Evolutionary conservation across 2,329 filamentous ascomycete species (phyloP).

Genomic region (Acrocalymma vagum): DNA sequence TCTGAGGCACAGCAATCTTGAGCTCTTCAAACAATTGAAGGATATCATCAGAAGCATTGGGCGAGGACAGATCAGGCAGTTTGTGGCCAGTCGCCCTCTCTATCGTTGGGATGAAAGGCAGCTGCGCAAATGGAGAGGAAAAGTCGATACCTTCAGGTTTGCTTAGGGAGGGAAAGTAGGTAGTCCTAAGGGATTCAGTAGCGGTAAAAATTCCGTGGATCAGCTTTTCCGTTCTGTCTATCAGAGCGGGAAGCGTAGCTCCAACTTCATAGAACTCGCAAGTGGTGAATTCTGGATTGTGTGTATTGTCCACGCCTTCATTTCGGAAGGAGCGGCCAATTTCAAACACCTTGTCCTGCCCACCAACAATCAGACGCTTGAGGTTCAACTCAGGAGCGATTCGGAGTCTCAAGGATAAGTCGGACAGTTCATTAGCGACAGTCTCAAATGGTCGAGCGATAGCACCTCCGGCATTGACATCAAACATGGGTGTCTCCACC

Average conservation of each 20-base stretch:
- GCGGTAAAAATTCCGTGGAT: conserved; percentile 54
- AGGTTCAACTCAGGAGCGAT: conserved; percentile 96
- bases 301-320: conserved; percentile 75
- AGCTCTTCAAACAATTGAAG: conserved; percentile 62
- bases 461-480: conserved; percentile 84
- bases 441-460: conserved; percentile 88
- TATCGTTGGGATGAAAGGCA: conserved; percentile 85
- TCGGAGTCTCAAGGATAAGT: conserved; percentile 76
- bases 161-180: conserved; percentile 35
- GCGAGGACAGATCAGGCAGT: conserved; percentile 64
- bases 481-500: conserved; percentile 89
- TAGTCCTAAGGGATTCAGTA: conserved; percentile 56
- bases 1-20: conserved; percentile 58
- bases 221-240: conserved; percentile 77
- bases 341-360: conserved; percentile 89
- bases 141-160: conserved; percentile 65
- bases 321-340: conserved; percentile 94
- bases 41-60: conserved; percentile 67
- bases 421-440: conserved; percentile 75
- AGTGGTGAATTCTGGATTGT: conserved; percentile 97
- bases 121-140: conserved; percentile 64
- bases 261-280: conserved; percentile 97
- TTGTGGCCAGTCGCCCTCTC: conserved; percentile 71
- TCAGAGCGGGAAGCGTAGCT: conserved; percentile 77
- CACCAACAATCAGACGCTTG: conserved; percentile 89